phyloP scores from a whole-genome alignment of 78 protist species.

The Protostelium mycophagum region DNA sequence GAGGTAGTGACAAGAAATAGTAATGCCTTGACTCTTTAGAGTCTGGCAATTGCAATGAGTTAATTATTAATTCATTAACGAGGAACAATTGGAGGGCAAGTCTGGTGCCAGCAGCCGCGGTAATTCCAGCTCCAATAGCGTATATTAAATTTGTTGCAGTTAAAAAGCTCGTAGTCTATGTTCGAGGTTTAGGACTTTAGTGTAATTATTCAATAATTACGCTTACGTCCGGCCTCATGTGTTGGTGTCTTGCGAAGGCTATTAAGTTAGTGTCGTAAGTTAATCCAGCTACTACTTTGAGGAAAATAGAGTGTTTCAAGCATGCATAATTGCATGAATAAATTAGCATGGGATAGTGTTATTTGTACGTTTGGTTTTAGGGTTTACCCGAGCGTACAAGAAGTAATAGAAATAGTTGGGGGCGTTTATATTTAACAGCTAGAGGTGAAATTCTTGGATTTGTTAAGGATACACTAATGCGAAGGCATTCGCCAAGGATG shows the following conservation, averaged over 20 bases:
- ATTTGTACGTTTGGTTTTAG: too few relatives aligned
- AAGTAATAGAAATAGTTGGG: constrained; percentile 87
- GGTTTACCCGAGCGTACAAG: constrained; percentile 23
- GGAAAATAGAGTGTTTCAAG: constrained; percentile 87
- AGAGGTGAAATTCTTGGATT: constrained; percentile 94
- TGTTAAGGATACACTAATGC: constrained; percentile 80
- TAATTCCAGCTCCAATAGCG: constrained; percentile 85
- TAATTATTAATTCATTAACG: constrained; percentile 70
- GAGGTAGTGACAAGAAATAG: constrained; percentile 89
- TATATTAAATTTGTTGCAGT: constrained; percentile 82
- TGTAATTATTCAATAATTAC: too few relatives aligned
- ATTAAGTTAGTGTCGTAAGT: not conserved
- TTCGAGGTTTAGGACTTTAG: constrained; percentile 7
- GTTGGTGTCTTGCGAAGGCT: not conserved
- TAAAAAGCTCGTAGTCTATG: constrained; percentile 83
- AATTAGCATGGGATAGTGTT: constrained; percentile 71
- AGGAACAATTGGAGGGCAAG: constrained; percentile 90
- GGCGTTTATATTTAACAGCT: constrained; percentile 75
- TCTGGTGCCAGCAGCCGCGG: constrained; percentile 96
- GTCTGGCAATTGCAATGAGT: constrained; percentile 71
- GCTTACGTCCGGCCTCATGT: too few relatives aligned
- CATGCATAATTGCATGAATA: constrained; percentile 65
- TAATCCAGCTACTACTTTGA: constrained; percentile 69
- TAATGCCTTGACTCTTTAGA: constrained; percentile 22
- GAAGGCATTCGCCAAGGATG: constrained; percentile 91